These are phyloP conservation scores for Solanum sejunctum DNA, from an alignment of 257 asterid species.

Conservation along the genomic window DNA sequence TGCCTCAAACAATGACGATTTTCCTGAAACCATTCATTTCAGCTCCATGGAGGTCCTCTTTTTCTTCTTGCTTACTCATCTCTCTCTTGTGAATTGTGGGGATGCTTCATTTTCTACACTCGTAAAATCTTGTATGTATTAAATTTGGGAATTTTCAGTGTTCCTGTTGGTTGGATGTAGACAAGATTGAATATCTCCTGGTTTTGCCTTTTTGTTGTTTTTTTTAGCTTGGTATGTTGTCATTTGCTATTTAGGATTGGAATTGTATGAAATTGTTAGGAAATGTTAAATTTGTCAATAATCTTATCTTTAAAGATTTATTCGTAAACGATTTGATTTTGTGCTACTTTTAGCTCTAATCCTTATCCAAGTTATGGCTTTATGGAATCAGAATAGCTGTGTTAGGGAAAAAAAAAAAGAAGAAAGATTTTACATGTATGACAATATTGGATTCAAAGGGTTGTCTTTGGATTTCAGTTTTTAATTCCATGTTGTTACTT, in stretches of 20 bases:
- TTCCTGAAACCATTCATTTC: constrained; percentile 56
- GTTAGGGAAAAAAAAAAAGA: background rate
- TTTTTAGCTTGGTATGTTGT: background rate
- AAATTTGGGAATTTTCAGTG: background rate
- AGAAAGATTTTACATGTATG: background rate
- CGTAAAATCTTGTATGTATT: background rate
- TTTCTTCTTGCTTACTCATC: background rate
- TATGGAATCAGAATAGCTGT: background rate
- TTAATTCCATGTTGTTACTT: background rate
- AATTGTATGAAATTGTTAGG: background rate
- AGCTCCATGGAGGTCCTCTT: constrained; percentile 51
- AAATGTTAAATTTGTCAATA: background rate
- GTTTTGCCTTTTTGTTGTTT: no score
- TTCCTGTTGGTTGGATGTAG: background rate
- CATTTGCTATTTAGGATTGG: background rate
- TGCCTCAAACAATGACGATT: constrained; percentile 49
- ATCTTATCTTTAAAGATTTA: background rate
- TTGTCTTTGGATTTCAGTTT: background rate
- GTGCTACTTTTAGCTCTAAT: background rate
- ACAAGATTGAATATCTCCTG: background rate
- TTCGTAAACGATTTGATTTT: background rate
- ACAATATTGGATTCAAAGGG: background rate
- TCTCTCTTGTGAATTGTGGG: background rate
- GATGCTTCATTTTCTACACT: background rate
- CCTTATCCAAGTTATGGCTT: background rate